Base-by-base conservation (phyloP, 2,329 filamentous ascomycete genomes). In the Stagonosporopsis vannaccii region DNA sequence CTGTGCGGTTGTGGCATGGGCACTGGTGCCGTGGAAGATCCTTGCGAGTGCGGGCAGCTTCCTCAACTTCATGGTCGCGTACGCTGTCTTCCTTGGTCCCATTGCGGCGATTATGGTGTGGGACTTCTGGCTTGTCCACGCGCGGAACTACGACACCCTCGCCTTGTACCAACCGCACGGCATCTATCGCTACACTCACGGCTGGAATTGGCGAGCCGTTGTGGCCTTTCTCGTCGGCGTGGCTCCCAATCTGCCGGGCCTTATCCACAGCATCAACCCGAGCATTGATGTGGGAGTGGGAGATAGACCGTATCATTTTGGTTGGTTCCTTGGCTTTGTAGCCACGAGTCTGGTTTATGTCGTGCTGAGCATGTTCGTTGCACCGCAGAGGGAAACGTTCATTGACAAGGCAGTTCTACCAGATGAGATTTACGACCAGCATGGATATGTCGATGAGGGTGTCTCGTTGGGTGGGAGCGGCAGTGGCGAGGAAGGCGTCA, bases 321-420 rank as follows among this genome's bases (percentile, higher is more conserved):
- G 87, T n/a, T 90, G 87, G 83, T 68, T 89, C 17, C 79, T 87
- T 44, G 87, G 87, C 0, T 88, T 89, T 60, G 75, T 81, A 9
- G 77, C 72, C 0, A 85, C 84, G 7, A 81, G 83, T 19, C 45
- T 85, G 3, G 78, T 88, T 0, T 89, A 89, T 72, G 75, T 82
- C 9, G 64, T 59, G 0, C 63, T 88, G 19, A 83, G 78, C 43
- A 75, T 73, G 55, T 63, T 75, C 2, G 81, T 84, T 37, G 60
- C 62, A 11, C 84, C 85, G 7, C 81, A 79, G 0, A 70, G 56
- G n/a, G 80, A 83, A 62, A 81, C 82, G 0, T 68, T 85, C 43
- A 70, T 88, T 17, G 70, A 74, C 5, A 70, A 58, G 47, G 70
- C 75, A 3, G 70, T 79, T 20, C 58, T 73, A 48, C 75, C 75